Percentiles rank a stretch among this genome's conserved stretches.
Conservation (phyloP, 2,329 filamentous ascomycete species). For the Colletotrichum falcatum region DNA sequence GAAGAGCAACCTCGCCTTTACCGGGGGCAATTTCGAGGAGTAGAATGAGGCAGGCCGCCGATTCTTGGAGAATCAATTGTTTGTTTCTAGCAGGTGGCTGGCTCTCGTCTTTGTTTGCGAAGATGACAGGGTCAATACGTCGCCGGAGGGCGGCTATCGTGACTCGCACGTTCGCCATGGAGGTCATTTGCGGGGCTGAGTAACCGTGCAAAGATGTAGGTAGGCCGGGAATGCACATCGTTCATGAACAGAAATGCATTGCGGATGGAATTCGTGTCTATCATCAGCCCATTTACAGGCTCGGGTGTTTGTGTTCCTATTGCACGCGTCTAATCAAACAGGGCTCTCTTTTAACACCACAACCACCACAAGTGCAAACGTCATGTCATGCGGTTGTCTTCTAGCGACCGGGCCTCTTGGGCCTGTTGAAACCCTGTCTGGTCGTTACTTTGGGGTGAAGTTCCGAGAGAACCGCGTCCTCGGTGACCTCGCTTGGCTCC, state of each 20-base stretch:
- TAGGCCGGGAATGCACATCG: not conserved
- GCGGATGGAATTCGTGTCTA: conserved; percentile 24
- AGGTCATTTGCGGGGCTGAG: not conserved
- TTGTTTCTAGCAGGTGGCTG: not conserved
- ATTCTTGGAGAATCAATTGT: not conserved
- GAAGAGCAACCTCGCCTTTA: conserved; percentile 69
- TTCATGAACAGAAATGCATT: conserved; percentile 18
- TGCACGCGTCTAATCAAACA: not conserved
- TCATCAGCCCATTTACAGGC: conserved; percentile 35
- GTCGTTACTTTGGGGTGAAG: conserved; percentile 75
- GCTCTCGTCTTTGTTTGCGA: conserved; percentile 6
- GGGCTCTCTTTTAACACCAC: not conserved
- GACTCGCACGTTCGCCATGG: not conserved
- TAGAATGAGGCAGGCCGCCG: conserved; percentile 46
- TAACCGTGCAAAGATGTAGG: conserved; percentile 12
- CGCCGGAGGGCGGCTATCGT: not conserved
- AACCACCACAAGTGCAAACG: not conserved
- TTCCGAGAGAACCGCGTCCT: conserved; percentile 72
- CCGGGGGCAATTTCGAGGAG: conserved; percentile 76
- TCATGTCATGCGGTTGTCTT: not conserved
- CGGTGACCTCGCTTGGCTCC: conserved; percentile 77
- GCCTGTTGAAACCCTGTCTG: conserved; percentile 79
- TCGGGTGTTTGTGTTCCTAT: not conserved
- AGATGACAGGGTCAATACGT: conserved; percentile 19
- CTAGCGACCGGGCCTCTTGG: conserved; percentile 80